Evolutionary conservation across 345 rosid species (phyloP), one percentile per base, ranked within the genome.

Genomic region (Eucalyptus camaldulensis): DNA sequence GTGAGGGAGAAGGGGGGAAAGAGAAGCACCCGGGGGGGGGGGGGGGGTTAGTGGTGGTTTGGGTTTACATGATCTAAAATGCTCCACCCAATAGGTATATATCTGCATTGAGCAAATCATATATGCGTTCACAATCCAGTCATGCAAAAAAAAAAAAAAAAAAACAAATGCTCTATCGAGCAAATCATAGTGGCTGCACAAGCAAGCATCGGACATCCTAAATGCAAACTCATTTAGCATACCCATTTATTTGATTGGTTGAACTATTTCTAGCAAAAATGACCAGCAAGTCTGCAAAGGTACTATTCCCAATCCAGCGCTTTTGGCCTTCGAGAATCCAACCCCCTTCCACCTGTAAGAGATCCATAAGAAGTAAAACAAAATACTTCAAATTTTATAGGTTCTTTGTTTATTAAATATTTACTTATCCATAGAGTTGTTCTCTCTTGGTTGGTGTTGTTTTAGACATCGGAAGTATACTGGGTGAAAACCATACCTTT

Each of bases 221-320:
- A 69, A 87, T 24, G 43, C 47, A 45, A 87, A 65, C n/a, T 72
- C 43, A 43, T 85, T 65, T 85, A 80, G 86, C 91, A 90, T 93
- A 98, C 99, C 99, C 98, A 80, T 97, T 98, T 91, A 97, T 95
- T 93, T 96, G 98, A 93, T 97, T 95, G 14, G 98, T 94, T 91
- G 95, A 80, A 6, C 93, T 89, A 94, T 95, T 97, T 92, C 99
- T 92, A 33, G 98, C 98, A 91, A 98, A 95, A 90, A 96, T 92
- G 92, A 97, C 85, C 92, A 97, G 91, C 86, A 98, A n/a, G 92
- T 97, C 99, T 8, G 99, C 98, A 91, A 98, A 98, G 45, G 99
- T 97, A 92, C 98, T 95, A 91, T 98, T 97, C 92, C 99, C 99
- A 58, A 98, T 98, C 99, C 99, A 98, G 89, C 99, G 98, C 91